Evolutionary conservation across 78 protist genomes (phyloP).

Genomic region (Pigoraptor vietnamica): DNA sequence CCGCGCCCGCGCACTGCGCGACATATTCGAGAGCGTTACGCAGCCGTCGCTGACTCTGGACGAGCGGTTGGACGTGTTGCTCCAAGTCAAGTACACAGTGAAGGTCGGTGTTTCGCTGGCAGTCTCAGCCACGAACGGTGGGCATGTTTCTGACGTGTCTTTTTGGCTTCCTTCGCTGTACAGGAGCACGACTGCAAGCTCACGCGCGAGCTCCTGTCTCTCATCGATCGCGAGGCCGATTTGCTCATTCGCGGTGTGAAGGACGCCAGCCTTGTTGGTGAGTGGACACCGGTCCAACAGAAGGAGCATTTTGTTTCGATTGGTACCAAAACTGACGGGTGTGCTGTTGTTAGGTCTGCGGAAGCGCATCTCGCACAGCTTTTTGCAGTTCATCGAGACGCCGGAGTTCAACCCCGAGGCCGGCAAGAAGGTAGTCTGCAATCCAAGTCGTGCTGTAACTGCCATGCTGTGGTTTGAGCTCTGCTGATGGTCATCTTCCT

Average conservation of each 20-base stretch:
- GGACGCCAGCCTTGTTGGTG: neutral
- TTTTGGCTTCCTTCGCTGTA: neutral
- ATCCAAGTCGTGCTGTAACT: too few species aligned
- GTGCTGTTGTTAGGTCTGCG: constrained; percentile 44
- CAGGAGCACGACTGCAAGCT: constrained; percentile 35
- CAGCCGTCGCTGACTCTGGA: constrained; percentile 8
- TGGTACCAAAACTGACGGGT: too few species aligned
- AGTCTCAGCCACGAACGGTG: too few species aligned
- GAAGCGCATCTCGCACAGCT: constrained; percentile 34
- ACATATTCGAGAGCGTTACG: constrained; percentile 41
- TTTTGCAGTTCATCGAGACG: constrained; percentile 59
- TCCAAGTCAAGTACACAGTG: constrained; percentile 63
- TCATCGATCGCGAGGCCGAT: constrained; percentile 77
- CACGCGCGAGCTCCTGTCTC: constrained; percentile 58
- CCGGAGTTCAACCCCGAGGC: constrained; percentile 81
- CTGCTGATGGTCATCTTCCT: neutral
- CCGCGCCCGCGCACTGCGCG: constrained; percentile 62
- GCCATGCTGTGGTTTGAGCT: too few species aligned
- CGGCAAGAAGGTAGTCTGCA: neutral
- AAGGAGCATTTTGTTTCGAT: too few species aligned
- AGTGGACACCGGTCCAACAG: neutral
- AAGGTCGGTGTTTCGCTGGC: constrained; percentile 62
- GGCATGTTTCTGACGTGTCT: neutral
- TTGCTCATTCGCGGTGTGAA: constrained; percentile 9
- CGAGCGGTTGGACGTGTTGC: constrained; percentile 70